These are phyloP conservation scores for Psilocybe mexicana DNA, from an alignment of 1,284 basidiomycete genomes.

Conservation along the genomic window DNA sequence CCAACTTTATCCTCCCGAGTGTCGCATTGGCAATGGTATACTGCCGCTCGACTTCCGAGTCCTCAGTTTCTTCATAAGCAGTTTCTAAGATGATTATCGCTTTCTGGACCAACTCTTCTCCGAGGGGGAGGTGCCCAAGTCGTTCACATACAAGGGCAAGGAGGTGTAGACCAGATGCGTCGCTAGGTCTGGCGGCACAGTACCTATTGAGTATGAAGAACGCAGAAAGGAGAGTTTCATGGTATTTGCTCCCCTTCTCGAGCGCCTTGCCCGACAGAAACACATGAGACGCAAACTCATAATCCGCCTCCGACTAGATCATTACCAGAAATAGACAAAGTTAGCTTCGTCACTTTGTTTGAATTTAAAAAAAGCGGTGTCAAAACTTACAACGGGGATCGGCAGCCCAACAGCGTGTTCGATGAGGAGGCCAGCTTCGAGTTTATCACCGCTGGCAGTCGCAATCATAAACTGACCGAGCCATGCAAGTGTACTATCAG, in stretches of 20 bases:
- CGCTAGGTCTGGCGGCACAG: slow-evolving; percentile 64
- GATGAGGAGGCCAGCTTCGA: slow-evolving; percentile 72
- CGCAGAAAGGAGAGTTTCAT: slow-evolving; percentile 63
- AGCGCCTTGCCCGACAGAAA: slow-evolving; percentile 49
- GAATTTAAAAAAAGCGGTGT: neutral
- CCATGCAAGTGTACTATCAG: slow-evolving; percentile 92
- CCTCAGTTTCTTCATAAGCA: slow-evolving; percentile 87
- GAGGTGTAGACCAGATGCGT: slow-evolving; percentile 82
- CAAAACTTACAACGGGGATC: slow-evolving; percentile 61
- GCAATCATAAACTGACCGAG: slow-evolving; percentile 90
- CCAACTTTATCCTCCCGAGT: slow-evolving; percentile 76
- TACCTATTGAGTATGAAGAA: slow-evolving; percentile 85
- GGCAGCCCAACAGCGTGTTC: slow-evolving; percentile 81
- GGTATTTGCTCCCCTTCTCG: slow-evolving; percentile 28
- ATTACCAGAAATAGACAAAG: slow-evolving; percentile 2
- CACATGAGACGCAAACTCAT: slow-evolving; percentile 72
- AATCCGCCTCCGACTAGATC: slow-evolving; percentile 76
- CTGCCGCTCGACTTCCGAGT: slow-evolving; percentile 69
- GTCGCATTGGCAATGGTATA: slow-evolving; percentile 86
- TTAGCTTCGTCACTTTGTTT: neutral
- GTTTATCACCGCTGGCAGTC: slow-evolving; percentile 59
- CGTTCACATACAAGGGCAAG: slow-evolving; percentile 86
- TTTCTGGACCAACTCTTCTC: slow-evolving; percentile 57
- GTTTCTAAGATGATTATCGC: slow-evolving; percentile 80
- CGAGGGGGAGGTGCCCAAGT: slow-evolving; percentile 71